Evolutionary conservation across 2,329 filamentous ascomycete species (phyloP).

Genomic region (Neofusicoccum sp.): DNA sequence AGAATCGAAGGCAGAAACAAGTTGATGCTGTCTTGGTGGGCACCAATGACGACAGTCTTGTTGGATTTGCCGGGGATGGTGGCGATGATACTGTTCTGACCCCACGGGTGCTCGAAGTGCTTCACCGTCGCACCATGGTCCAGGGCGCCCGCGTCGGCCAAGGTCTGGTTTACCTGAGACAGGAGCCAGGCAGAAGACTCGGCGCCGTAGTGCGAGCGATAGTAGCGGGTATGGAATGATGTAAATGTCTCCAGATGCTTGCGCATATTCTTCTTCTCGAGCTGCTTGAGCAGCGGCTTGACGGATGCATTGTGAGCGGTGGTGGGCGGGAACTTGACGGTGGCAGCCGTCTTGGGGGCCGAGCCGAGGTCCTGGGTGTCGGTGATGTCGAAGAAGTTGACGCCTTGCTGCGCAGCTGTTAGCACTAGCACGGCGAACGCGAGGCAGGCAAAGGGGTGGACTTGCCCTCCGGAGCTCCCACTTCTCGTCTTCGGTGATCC

Average conservation of each 20-base stretch:
- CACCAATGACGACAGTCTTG: slow-evolving; percentile 84
- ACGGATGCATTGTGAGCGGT: slow-evolving; percentile 68
- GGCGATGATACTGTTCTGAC: slow-evolving; percentile 87
- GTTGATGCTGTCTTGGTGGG: slow-evolving; percentile 95
- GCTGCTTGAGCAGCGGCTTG: slow-evolving; percentile 64
- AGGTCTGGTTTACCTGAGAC: slow-evolving; percentile 69
- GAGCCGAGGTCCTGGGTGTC: slow-evolving; percentile 67
- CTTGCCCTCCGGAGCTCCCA: slow-evolving; percentile 83
- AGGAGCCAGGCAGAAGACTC: slow-evolving; percentile 89
- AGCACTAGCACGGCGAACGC: slow-evolving; percentile 23
- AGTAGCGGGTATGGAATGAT: slow-evolving; percentile 80
- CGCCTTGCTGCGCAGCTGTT: slow-evolving; percentile 66
- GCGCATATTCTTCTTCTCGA: slow-evolving; percentile 77
- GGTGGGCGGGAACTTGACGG: slow-evolving; percentile 68
- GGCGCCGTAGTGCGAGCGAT: slow-evolving; percentile 74
- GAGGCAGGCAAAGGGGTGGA: slow-evolving; percentile 22
- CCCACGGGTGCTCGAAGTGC: slow-evolving; percentile 82
- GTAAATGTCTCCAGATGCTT: slow-evolving; percentile 77
- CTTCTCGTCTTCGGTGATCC: slow-evolving; percentile 94
- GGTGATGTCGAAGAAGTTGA: slow-evolving; percentile 95
- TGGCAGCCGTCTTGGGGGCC: slow-evolving; percentile 35
- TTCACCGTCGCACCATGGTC: slow-evolving; percentile 67
- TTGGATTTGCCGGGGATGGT: slow-evolving; percentile 85
- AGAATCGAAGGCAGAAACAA: slow-evolving; percentile 83
- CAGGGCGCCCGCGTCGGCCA: slow-evolving; percentile 71